Percentiles rank a stretch among this genome's conserved stretches.
These are phyloP conservation scores for Mycosarcoma maydis DNA, from an alignment of 1,284 basidiomycete genomes.

Conservation along the genomic window DNA sequence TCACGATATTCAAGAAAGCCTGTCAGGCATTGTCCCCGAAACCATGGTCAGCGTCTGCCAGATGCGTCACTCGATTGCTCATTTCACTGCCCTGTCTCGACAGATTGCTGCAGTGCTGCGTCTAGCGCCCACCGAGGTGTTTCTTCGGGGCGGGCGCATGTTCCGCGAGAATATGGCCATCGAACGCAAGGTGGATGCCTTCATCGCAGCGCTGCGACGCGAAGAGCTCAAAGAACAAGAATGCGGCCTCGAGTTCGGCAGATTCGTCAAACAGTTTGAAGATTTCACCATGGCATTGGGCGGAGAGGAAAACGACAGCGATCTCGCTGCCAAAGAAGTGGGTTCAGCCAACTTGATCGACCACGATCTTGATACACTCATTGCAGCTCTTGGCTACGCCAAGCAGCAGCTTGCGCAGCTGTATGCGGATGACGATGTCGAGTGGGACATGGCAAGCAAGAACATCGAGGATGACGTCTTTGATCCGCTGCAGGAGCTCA, in stretches of 20 bases:
- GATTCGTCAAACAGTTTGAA: constrained; percentile 68
- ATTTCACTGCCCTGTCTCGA: constrained; percentile 58
- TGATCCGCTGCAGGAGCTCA: constrained; percentile 52
- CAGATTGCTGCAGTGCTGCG: constrained; percentile 62
- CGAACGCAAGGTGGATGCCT: constrained; percentile 90
- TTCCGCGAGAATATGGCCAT: constrained; percentile 81
- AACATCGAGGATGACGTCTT: constrained; percentile 52
- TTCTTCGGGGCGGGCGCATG: constrained; percentile 75
- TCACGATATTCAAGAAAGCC: constrained; percentile 56
- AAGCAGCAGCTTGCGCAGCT: constrained; percentile 54
- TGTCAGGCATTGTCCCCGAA: constrained; percentile 53
- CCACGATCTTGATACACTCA: constrained; percentile 64
- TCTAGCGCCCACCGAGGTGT: constrained; percentile 53
- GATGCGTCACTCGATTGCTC: constrained; percentile 62
- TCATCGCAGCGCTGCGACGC: constrained; percentile 81
- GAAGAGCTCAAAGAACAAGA: constrained; percentile 93
- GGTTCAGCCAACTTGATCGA: constrained; percentile 60
- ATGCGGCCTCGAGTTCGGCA: constrained; percentile 85
- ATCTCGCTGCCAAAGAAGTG: constrained; percentile 62
- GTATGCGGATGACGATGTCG: constrained; percentile 48
- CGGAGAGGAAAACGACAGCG: constrained; percentile 73
- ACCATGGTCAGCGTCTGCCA: constrained; percentile 56
- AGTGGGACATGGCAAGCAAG: constrained; percentile 49
- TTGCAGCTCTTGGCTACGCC: constrained; percentile 56
- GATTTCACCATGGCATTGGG: constrained; percentile 59